Evolutionary conservation across 805 yeast species (phyloP).

Genomic region (Yarrowia yakushimensis): DNA sequence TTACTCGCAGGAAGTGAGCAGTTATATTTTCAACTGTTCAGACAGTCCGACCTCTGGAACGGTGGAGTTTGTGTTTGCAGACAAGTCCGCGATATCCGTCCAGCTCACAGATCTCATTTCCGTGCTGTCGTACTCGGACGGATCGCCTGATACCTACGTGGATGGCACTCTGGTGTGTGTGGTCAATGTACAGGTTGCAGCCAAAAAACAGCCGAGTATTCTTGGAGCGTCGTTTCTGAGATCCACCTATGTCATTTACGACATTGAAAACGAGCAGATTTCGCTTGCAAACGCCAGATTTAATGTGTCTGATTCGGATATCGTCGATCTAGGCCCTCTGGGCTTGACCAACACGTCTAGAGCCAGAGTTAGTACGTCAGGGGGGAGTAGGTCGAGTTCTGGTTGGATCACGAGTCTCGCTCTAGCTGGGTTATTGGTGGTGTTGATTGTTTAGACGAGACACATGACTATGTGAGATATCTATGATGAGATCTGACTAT

Average conservation of each 20-base stretch:
- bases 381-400: neutral
- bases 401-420: no score
- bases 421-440: no score
- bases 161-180: constrained; percentile 3
- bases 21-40: constrained; percentile 41
- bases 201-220: neutral
- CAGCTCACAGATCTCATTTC: constrained; percentile 66
- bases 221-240: constrained; percentile 2
- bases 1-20: constrained; percentile 44
- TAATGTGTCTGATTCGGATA: neutral
- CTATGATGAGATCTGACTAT: no score
- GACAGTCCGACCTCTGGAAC: neutral
- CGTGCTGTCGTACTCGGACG: constrained; percentile 23
- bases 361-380: no score
- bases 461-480: no score
- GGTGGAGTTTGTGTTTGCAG: constrained; percentile 72
- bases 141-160: neutral
- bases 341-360: neutral
- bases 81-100: constrained; percentile 84
- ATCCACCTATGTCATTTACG: constrained; percentile 1
- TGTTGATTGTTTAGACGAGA: no score
- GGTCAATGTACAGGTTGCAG: neutral
- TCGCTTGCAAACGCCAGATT: neutral
- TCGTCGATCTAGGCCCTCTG: neutral
- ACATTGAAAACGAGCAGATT: neutral